These are phyloP conservation scores for Hypoxylon sp. DNA, from an alignment of 2,329 filamentous ascomycete species.

Conservation along the genomic window DNA sequence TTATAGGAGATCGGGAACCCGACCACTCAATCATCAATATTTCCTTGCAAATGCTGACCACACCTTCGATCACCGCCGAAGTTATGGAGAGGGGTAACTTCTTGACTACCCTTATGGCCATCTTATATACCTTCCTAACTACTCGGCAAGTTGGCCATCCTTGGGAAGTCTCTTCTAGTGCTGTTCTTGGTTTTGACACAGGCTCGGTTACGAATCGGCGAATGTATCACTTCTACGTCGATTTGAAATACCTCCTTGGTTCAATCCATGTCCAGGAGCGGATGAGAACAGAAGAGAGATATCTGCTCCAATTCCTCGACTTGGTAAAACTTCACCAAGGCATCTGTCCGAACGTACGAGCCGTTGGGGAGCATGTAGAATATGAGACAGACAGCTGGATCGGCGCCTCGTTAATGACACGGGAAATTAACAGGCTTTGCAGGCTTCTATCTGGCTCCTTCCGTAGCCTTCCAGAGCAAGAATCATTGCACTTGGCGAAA, in stretches of 20 bases:
- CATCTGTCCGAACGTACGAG: conserved; percentile 93
- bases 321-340: conserved; percentile 96
- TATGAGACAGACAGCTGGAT: conserved; percentile 99
- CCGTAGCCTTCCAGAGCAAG: conserved; percentile 73
- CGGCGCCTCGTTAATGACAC: conserved; percentile 90
- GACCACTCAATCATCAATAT: conserved; percentile 99
- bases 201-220: conserved; percentile 94
- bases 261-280: conserved; percentile 89
- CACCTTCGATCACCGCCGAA: conserved; percentile 94
- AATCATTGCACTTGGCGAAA: conserved; percentile 72
- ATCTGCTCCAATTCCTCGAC: conserved; percentile 94
- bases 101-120: conserved; percentile 92
- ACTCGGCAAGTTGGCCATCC: conserved; percentile 96
- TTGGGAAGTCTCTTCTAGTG: conserved; percentile 85
- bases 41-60: conserved; percentile 95
- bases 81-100: conserved; percentile 97
- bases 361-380: conserved; percentile 94
- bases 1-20: conserved; percentile 95
- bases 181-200: conserved; percentile 90
- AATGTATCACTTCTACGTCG: conserved; percentile 98
- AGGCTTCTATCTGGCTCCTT: conserved; percentile 91
- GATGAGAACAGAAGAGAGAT: conserved; percentile 84
- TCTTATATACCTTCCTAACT: conserved; percentile 96
- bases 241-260: conserved; percentile 89
- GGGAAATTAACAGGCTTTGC: conserved; percentile 94